Conservation (phyloP, 1,284 basidiomycete species). For the Termitomyces sp. region DNA sequence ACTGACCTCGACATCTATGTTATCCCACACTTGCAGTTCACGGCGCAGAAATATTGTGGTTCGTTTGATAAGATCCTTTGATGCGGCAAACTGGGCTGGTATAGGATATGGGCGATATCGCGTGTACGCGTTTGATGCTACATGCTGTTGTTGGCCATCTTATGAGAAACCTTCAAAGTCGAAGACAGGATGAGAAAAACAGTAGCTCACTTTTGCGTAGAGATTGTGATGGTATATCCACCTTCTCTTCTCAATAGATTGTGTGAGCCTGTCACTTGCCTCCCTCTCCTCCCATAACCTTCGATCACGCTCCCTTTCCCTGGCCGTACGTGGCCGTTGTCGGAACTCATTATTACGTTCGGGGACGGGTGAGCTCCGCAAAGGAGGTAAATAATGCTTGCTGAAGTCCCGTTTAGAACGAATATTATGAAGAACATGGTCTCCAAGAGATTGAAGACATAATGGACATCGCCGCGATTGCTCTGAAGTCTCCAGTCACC, state of each 20-base stretch:
- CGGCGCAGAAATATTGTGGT: constrained; percentile 78
- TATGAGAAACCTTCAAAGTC: not conserved
- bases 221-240: constrained; percentile 72
- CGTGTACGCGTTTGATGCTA: constrained; percentile 79
- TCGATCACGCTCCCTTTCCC: constrained; percentile 55
- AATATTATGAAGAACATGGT: constrained; percentile 77
- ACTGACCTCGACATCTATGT: constrained; percentile 76
- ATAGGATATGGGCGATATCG: constrained; percentile 79
- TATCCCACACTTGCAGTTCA: constrained; percentile 80
- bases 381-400: constrained; percentile 73
- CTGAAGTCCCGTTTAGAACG: constrained; percentile 74
- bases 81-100: constrained; percentile 72
- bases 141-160: constrained; percentile 50
- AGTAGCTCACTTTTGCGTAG: constrained; percentile 68
- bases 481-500: constrained; percentile 31
- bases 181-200: not conserved
- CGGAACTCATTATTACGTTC: constrained; percentile 25
- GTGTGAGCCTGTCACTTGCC: constrained; percentile 59
- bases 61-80: constrained; percentile 65
- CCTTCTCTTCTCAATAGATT: constrained; percentile 46
- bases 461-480: constrained; percentile 79
- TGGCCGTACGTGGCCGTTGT: constrained; percentile 29
- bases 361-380: constrained; percentile 43
- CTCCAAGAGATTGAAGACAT: constrained; percentile 70
- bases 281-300: constrained; percentile 47